A percentile compares a stretch with the other conserved stretches of the same genome.
Evolutionary conservation across 163 green algal species (phyloP).

Genomic region (Scenedesmus sp.): DNA sequence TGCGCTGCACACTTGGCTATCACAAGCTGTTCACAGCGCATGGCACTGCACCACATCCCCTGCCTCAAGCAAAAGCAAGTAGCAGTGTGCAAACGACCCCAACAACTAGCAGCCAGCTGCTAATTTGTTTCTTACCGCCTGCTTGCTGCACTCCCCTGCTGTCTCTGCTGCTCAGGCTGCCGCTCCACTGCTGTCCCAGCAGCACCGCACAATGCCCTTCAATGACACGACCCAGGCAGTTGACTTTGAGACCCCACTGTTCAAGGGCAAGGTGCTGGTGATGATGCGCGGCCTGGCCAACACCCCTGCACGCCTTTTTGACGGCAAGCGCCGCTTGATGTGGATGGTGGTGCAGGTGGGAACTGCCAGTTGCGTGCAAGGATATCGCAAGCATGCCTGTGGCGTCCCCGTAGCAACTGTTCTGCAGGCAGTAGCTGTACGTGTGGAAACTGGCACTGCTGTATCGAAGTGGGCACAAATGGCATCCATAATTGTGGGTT

Average conservation of each 20-base stretch:
- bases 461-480: not conserved
- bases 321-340: constrained; percentile 29
- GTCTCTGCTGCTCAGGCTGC: constrained; percentile 9
- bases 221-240: constrained; percentile 22
- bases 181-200: not conserved
- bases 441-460: not conserved
- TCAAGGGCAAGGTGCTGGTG: constrained; percentile 11
- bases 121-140: too few species aligned
- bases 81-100: too few species aligned
- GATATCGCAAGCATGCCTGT: not conserved
- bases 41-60: too few species aligned
- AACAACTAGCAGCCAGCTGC: not conserved
- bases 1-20: too few species aligned
- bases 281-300: constrained; percentile 18
- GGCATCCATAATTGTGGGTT: too few species aligned
- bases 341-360: constrained; percentile 46
- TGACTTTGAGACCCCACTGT: constrained; percentile 24
- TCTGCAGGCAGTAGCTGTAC: not conserved
- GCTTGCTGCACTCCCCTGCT: not conserved
- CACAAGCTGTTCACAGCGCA: too few species aligned
- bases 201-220: constrained; percentile 43
- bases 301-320: constrained; percentile 34
- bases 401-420: not conserved
- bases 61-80: too few species aligned
- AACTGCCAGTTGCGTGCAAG: not conserved